Base-by-base conservation (phyloP, 306 rosid species). In the Cucumis melo region DNA sequence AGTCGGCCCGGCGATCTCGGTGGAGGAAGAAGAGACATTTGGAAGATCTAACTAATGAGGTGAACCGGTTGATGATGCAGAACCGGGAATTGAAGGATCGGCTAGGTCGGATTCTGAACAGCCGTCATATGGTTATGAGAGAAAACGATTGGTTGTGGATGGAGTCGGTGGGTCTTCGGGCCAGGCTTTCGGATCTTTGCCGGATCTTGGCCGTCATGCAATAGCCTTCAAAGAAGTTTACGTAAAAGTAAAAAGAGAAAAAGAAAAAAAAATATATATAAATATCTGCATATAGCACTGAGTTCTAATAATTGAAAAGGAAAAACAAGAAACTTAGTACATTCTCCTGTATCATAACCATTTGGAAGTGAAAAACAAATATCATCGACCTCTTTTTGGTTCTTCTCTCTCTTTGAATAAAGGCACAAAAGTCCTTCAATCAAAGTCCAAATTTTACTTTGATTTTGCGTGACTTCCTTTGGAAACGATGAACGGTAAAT, bases 21-120 rank as follows among this genome's bases (percentile, higher is more conserved):
- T 63, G 80, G 74, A 71, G 80, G 54, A 77, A 77, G 74, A 77
- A 63, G 50, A 27, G 50, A 53, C 80, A 63, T 46, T 63, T 63
- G 74, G 80, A 77, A 67, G 57, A 77, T 34, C 60, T 77, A 1
- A 77, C 32, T 42, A 59, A 29, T 20, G 73, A 77, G 19, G 32
- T 64, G 61, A 77, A 63, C 34, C 34, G 50, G 74, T 60, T 77
- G 74, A 32, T 61, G 57, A 46, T 19, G 9, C n/a, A 63, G 62
- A 77, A 77, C 61, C 38, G 53, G 51, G 63, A 32, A 46, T 29
- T 77, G 74, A 77, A 77, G 61, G 55, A 63, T 14, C 53, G 61
- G 20, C 51, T 77, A 5, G 51, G 61, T 0, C 27, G 46, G 32
- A 15, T 77, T 20, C 5, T 63, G 38, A 44, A 64, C 53, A n/a